These are phyloP conservation scores for Hymenoscyphus linearis DNA, from an alignment of 2,329 filamentous ascomycete genomes.

Conservation along the genomic window DNA sequence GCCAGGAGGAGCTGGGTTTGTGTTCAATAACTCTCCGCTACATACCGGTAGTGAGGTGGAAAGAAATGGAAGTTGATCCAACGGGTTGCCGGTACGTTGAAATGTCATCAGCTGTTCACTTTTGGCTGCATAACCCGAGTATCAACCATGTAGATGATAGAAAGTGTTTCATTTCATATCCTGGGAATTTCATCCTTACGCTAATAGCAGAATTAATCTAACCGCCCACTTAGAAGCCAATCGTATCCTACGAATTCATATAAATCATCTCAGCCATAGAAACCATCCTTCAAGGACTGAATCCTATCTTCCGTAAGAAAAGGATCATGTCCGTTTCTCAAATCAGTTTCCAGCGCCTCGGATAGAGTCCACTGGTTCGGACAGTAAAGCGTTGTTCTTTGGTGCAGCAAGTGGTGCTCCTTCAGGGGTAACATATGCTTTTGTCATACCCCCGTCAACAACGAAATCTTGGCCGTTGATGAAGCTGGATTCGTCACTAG, in stretches of 20 bases:
- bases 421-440: constrained; percentile 73
- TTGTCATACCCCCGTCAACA: constrained; percentile 93
- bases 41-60: too few relatives aligned
- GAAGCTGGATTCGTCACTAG: constrained; percentile 70
- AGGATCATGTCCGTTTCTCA: background rate
- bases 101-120: too few relatives aligned
- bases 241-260: background rate
- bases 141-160: too few relatives aligned
- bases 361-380: constrained; percentile 32
- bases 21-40: too few relatives aligned
- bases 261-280: background rate
- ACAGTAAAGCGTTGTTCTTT: constrained; percentile 37
- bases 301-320: background rate
- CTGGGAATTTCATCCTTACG: background rate
- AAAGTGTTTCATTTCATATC: background rate
- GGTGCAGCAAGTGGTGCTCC: constrained; percentile 51
- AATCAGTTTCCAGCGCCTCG: constrained; percentile 22
- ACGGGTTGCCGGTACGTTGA: too few relatives aligned
- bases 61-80: too few relatives aligned
- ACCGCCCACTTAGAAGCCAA: background rate
- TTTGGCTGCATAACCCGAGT: background rate
- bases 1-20: background rate
- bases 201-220: constrained; percentile 3
- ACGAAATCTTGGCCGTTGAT: constrained; percentile 82
- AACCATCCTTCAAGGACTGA: background rate